Evolutionary conservation across 2,329 filamentous ascomycete species (phyloP).

Genomic region (Exophiala viscosa): DNA sequence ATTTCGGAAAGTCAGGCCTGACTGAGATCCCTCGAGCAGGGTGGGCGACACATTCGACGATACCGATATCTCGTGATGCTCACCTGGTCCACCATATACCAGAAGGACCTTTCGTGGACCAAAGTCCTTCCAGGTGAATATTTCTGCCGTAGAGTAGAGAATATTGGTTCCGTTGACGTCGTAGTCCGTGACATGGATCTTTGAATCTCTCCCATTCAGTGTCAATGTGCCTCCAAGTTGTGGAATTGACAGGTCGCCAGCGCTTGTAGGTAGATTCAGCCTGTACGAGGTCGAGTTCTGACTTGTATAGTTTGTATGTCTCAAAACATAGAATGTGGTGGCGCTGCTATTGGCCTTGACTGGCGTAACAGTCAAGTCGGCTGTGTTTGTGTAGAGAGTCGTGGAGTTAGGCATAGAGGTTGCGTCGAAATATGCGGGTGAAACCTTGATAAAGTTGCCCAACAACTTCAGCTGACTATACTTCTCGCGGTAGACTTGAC

Average conservation of each 20-base stretch:
- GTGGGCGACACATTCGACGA: conserved; percentile 19
- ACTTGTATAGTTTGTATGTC: conserved; percentile 64
- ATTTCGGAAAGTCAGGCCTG: neutral
- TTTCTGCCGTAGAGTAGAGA: conserved; percentile 43
- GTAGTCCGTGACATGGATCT: conserved; percentile 43
- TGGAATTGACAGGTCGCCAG: conserved; percentile 39
- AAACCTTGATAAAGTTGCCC: conserved; percentile 70
- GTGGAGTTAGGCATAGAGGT: conserved; percentile 48
- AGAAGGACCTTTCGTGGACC: conserved; percentile 33
- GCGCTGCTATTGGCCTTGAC: conserved; percentile 53
- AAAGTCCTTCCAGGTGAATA: conserved; percentile 40
- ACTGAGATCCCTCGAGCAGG: neutral
- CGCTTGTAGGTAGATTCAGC: conserved; percentile 52
- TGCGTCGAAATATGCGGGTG: conserved; percentile 64
- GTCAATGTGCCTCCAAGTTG: conserved; percentile 39
- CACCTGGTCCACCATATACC: conserved; percentile 38
- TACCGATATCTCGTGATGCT: conserved; percentile 43
- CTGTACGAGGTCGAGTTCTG: conserved; percentile 58
- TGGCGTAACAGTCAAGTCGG: conserved; percentile 56
- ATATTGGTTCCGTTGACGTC: conserved; percentile 39
- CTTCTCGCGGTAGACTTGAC: conserved; percentile 67
- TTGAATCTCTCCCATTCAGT: conserved; percentile 43
- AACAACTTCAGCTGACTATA: conserved; percentile 75
- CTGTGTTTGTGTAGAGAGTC: conserved; percentile 51
- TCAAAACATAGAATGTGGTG: conserved; percentile 62